Conservation (phyloP, 176 grass and related monocot genomes). For the Urochloa ruziziensis region DNA sequence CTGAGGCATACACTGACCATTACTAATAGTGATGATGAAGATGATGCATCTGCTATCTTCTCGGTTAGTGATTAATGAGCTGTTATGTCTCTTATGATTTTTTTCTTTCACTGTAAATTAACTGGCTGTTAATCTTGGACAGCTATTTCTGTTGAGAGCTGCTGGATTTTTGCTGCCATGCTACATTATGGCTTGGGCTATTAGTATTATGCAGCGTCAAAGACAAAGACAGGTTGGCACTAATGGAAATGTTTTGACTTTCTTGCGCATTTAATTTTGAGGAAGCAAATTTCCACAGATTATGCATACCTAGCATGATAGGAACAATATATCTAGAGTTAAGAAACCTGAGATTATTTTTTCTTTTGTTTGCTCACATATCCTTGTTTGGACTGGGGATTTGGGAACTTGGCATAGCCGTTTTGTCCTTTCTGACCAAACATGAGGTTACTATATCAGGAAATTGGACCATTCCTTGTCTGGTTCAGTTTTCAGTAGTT, state of each 20-base stretch:
- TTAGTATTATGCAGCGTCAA: slow-evolving; percentile 85
- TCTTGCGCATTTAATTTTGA: not conserved
- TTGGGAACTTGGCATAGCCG: not conserved
- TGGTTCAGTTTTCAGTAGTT: not conserved
- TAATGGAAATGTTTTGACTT: slow-evolving; percentile 16
- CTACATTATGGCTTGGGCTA: slow-evolving; percentile 97
- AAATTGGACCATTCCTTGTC: not conserved
- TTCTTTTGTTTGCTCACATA: not conserved
- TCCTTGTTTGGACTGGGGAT: not conserved
- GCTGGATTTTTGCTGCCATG: slow-evolving; percentile 96
- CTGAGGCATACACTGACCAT: slow-evolving; percentile 86
- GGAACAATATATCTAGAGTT: not conserved
- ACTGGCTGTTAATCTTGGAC: slow-evolving; percentile 18
- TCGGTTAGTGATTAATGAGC: slow-evolving; percentile 51
- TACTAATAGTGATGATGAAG: slow-evolving; percentile 72
- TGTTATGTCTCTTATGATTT: not conserved
- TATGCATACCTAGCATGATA: slow-evolving; percentile 3
- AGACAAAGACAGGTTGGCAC: slow-evolving; percentile 82
- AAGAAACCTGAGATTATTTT: not conserved
- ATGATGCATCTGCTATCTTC: slow-evolving; percentile 76
- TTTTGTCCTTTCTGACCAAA: not conserved
- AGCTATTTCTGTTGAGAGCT: slow-evolving; percentile 90
- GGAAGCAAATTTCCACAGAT: not conserved
- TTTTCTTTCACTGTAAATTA: not conserved
- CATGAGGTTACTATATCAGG: not conserved